Conservation (phyloP, 768 basidiomycete species). For the Podaxis sp. region DNA sequence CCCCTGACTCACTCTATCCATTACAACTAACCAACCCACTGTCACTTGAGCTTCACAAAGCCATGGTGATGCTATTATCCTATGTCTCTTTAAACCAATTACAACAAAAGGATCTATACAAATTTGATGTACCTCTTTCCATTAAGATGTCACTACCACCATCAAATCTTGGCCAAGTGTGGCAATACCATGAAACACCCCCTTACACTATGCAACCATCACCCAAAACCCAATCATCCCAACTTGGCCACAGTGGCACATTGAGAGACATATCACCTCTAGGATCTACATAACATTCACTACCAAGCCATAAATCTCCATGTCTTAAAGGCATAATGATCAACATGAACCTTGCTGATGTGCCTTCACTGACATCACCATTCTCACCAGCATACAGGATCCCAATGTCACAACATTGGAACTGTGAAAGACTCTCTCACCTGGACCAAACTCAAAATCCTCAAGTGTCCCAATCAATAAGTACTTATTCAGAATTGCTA, state of each 20-base stretch:
- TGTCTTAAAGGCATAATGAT: neutral
- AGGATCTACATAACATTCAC: neutral
- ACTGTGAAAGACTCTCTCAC: neutral
- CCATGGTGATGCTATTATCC: neutral
- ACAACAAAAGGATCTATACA: neutral
- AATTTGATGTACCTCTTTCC: neutral
- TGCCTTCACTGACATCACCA: neutral
- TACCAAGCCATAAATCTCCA: constrained; percentile 6
- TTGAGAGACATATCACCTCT: no score
- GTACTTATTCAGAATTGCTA: neutral
- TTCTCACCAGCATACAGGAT: neutral
- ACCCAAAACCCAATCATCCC: neutral
- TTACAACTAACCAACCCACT: neutral
- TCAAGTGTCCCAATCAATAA: neutral
- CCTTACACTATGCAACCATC: neutral
- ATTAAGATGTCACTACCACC: neutral
- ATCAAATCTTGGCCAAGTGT: neutral
- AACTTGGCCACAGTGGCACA: no score
- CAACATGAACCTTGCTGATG: neutral
- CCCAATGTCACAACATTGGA: neutral
- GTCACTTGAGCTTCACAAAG: neutral
- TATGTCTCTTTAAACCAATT: neutral
- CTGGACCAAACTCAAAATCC: neutral
- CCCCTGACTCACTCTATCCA: neutral
- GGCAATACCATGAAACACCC: neutral